Base-by-base conservation (phyloP, 2,329 filamentous ascomycete genomes). In the Penicillium sp. region DNA sequence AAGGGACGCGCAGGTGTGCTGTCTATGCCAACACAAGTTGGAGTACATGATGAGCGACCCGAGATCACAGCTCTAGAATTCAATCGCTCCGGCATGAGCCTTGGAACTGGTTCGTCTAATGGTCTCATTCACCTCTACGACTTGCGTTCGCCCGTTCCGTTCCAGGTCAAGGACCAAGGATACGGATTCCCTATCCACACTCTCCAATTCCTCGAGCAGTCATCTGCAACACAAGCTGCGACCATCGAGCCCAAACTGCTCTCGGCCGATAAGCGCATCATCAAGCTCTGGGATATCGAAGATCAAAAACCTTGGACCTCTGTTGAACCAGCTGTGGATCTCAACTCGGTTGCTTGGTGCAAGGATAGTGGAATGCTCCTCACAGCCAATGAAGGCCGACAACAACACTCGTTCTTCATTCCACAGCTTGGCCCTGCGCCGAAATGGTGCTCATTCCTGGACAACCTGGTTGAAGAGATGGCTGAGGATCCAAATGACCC, bases 401-500 rank as follows among this genome's bases (percentile, higher is more conserved):
- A 95, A 58, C 90, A 96, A 65, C 90, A 97, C 69, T 83, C 88
- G 0, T 97, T 96, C 74, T 93, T 96, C 67, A 87, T 97, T 45
- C 91, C 91, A 2, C 88, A 95, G 63, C 79, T 97, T 21, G 93
- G 93, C 1, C 88, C 91, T 0, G 90, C 93, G 1, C 94, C 93
- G 0, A 88, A 82, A 63, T 98, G 93, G 93, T 97, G 93, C 66
- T 84, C 87, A 3, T 97, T 97, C 80, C 75, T 98, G 54, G 94
- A 98, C 71, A 96, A 94, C 63, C 82, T 98, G 63, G 93, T 97
- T 9, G 93, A 98, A 73, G 94, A 98, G 70, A 96, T 98, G 88
- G 91, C 91, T 8, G 91, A 97, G 65, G 80, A 84, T 59, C 75
- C 76, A 8, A 79, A 81, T 60, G 82, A 85, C 61, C 82, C 82